These are phyloP conservation scores for Antitrichia curtipendula DNA, from an alignment of 225 moss, liverwort and hornwort genomes.

Conservation along the genomic window DNA sequence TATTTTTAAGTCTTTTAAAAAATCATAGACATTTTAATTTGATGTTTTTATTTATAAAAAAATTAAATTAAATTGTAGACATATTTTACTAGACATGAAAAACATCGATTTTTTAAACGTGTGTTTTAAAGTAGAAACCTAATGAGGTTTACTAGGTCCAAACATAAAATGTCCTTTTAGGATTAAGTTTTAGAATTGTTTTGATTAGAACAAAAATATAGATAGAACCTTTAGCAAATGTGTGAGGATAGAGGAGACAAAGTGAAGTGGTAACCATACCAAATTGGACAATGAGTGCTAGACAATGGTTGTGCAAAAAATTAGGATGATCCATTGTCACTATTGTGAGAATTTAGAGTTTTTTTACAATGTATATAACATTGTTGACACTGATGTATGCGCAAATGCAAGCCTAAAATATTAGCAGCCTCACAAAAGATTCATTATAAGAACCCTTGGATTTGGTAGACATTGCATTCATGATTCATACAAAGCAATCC, in stretches of 20 bases:
- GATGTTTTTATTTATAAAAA: too few species aligned
- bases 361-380: not conserved
- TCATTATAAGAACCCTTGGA: not conserved
- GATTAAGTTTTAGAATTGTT: not conserved
- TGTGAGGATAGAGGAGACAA: fast-evolving
- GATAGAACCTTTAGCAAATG: not conserved
- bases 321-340: fast-evolving
- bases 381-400: not conserved
- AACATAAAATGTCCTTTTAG: too few species aligned
- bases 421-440: not conserved
- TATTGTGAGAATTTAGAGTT: not conserved
- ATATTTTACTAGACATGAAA: too few species aligned
- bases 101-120: too few species aligned
- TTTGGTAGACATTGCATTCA: not conserved
- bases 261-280: not conserved
- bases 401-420: not conserved
- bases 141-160: too few species aligned
- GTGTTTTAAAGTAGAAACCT: too few species aligned
- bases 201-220: not conserved
- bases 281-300: not conserved
- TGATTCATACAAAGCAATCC: not conserved
- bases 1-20: too few species aligned
- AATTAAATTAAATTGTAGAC: too few species aligned
- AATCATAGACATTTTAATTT: too few species aligned
- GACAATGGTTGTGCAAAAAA: not conserved